Evolutionary conservation across 192 early-diverging fungal species (phyloP), one percentile per base, ranked within the genome.

Genomic region (Coemansia sp.): DNA sequence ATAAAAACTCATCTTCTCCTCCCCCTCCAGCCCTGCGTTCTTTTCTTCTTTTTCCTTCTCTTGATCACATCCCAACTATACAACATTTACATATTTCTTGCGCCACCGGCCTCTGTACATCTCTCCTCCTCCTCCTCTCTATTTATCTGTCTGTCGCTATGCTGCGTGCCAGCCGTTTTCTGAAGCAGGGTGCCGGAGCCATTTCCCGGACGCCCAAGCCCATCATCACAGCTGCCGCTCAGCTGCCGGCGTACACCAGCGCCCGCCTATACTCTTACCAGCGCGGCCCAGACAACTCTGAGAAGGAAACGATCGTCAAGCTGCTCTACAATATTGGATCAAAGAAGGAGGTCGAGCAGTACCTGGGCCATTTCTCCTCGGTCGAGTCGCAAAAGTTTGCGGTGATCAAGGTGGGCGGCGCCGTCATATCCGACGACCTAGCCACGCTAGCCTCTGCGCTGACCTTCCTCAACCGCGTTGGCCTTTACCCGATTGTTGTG

Each of bases 331-430:
- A 98, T 79, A 98, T 99, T 81, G 97, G 96, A 38, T 98, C 95
- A 11, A 93, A 93, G 74, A 96, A 95, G 82, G 97, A 99, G 70
- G 96, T 98, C 20, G 95, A 99, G 74, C 95, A 97, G 85, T 99
- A 99, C 64, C 87, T 99, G 59, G 88, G 91, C 35, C 93, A 95
- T 69, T 99, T 99, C 74, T 93, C 94, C 1, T 94, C 92, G 0
- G 97, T 98, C 49, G 95, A 98, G 79, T 94, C 93, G 22, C 97
- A 99, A 86, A 96, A 98, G 84, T 99, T 99, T 83, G 97, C 97
- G 9, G 95, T 99, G 41, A 97, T 99, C 86, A 99, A 99, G 79
- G 97, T 99, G 23, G 94, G 93, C 60, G 94, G 95, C 3, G 93
- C 93, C 2, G 92, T 99, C n/a, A 81, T 99, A 55, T 92, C 94